Evolutionary conservation across 306 rosid genomes (phyloP).

Genomic region (Begonia masoniana): DNA sequence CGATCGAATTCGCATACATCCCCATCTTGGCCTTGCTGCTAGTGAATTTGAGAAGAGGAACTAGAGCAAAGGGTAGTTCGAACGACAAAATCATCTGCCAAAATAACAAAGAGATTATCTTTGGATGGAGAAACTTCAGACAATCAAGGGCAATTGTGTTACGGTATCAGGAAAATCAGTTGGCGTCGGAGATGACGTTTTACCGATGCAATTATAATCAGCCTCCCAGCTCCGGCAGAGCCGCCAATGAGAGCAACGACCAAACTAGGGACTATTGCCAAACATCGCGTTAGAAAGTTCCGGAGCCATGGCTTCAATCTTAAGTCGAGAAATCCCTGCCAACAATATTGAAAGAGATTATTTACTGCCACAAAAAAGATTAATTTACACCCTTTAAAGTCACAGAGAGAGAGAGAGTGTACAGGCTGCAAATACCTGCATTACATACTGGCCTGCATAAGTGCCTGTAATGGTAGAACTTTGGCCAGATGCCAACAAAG

Average conservation of each 20-base stretch:
- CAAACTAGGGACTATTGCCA: slow-evolving; percentile 93
- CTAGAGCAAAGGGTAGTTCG: slow-evolving; percentile 88
- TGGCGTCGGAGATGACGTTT: slow-evolving; percentile 10
- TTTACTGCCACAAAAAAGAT: no score
- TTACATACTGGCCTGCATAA: slow-evolving; percentile 95
- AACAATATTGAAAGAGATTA: not conserved
- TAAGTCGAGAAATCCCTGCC: slow-evolving; percentile 86
- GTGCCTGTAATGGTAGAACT: slow-evolving; percentile 99
- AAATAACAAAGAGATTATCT: not conserved
- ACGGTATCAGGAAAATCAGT: no score
- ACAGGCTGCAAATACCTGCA: slow-evolving; percentile 52
- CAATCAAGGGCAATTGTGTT: no score
- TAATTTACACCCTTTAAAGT: no score
- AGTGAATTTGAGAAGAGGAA: slow-evolving; percentile 93
- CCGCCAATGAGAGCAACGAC: slow-evolving; percentile 85
- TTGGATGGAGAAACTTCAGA: no score
- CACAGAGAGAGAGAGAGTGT: no score
- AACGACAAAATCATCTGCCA: slow-evolving; percentile 91
- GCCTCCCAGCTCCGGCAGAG: slow-evolving; percentile 85
- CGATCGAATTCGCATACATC: slow-evolving; percentile 41
- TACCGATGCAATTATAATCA: slow-evolving; percentile 87
- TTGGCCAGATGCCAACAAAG: slow-evolving; percentile 96
- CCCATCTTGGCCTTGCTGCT: slow-evolving; percentile 94
- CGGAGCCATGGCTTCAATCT: slow-evolving; percentile 76
- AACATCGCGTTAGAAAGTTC: slow-evolving; percentile 68